Conservation (phyloP, 2,329 filamentous ascomycete species). For the Sphaceloma murrayae region DNA sequence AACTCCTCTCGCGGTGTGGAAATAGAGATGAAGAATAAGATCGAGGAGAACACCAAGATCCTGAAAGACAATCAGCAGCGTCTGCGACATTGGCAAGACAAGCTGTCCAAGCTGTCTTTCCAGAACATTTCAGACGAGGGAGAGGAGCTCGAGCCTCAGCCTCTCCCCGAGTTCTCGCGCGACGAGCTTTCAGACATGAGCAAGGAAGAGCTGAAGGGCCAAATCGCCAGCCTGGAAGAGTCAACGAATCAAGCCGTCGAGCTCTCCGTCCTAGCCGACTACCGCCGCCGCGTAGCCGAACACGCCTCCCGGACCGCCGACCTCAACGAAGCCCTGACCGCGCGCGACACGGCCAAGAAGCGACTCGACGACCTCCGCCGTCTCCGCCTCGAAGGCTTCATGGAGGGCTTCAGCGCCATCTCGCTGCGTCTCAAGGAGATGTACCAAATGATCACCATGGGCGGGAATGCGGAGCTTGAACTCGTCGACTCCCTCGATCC, state of each 20-base stretch:
- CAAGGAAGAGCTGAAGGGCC: slow-evolving; percentile 52
- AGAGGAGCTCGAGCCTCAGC: slow-evolving; percentile 45
- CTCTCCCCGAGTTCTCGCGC: slow-evolving; percentile 69
- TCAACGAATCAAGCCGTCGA: slow-evolving; percentile 83
- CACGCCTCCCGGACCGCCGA: slow-evolving; percentile 74
- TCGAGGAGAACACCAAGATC: slow-evolving; percentile 90
- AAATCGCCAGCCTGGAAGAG: slow-evolving; percentile 58
- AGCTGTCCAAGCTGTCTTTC: slow-evolving; percentile 70
- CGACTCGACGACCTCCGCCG: slow-evolving; percentile 86
- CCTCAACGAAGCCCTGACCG: slow-evolving; percentile 63
- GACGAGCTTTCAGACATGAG: slow-evolving; percentile 57
- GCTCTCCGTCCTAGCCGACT: slow-evolving; percentile 78
- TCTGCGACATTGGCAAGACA: slow-evolving; percentile 78
- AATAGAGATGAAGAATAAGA: slow-evolving; percentile 97
- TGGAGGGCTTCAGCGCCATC: slow-evolving; percentile 93
- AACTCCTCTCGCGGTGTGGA: slow-evolving; percentile 83
- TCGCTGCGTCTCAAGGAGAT: slow-evolving; percentile 95
- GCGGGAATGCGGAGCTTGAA: slow-evolving; percentile 93
- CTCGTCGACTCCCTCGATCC: slow-evolving; percentile 93
- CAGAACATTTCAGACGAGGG: slow-evolving; percentile 61
- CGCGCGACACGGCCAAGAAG: slow-evolving; percentile 81
- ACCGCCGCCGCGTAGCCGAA: slow-evolving; percentile 75
- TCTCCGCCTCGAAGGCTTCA: slow-evolving; percentile 87
- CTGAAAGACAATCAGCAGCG: slow-evolving; percentile 78
- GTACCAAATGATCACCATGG: slow-evolving; percentile 99